Base-by-base conservation (phyloP, 164 flowering plant genomes). In the Magnolia kwangsiensis region DNA sequence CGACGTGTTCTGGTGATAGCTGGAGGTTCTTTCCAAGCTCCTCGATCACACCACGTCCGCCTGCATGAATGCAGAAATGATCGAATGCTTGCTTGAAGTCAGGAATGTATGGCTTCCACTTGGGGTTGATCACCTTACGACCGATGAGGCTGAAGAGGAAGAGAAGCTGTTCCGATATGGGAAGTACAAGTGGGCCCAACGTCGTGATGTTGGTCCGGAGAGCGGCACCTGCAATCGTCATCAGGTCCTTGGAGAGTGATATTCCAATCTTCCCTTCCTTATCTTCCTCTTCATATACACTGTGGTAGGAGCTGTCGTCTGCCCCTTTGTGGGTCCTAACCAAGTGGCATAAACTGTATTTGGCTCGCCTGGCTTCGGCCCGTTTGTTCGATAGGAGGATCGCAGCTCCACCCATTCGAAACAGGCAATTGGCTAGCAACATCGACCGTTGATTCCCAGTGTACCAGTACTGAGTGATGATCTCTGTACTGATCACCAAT, bases 1-100 rank as follows among this genome's bases (percentile, higher is more conserved):
- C 89, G 0, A 76, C 83, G 63, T 85, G 80, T n/a, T 82, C 75
- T 14, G 79, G 50, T n/a, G 64, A 74, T 50, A 87, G 55, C 71
- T 49, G 67, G 0, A 86, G 79, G 70, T 76, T 79, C 63, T 71
- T 76, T 74, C 78, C 78, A 16, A 85, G 68, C 45, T 79, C 89
- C 6, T 80, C 71, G 23, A 87, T 83, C 23, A 83, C 84, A n/a
- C 84, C 81, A 69, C 81, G 78, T 0, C 89, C 88, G 9, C 88
- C 85, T 10, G 88, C 77, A 65, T 85, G 86, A 19, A 85, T 79
- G 83, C 86, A 83, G 78, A 82, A 85, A 63, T 87, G 89, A 67
- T 83, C 81, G 24, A 83, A 83, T 19, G 83, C 85, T n/a, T 61
- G 77, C 74, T 72, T 85, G 81, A 85, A 77, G 70, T 71, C 75